Evolutionary conservation across 805 yeast species (phyloP), one percentile per base, ranked within the genome.

Genomic region (Yamadazyma olivae): DNA sequence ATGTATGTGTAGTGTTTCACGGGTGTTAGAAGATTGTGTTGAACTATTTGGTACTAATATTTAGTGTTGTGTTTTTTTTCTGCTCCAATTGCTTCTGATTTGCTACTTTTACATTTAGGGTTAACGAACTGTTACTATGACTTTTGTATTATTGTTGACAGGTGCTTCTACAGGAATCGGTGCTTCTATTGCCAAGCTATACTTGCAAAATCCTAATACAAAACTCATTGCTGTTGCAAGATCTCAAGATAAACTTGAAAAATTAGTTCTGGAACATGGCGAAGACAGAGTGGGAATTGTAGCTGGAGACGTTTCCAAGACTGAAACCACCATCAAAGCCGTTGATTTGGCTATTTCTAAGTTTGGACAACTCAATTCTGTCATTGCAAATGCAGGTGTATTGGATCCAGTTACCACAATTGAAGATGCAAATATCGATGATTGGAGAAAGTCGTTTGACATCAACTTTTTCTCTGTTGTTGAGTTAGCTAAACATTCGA

Each of bases 131-230:
- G n/a, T n/a, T n/a, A n/a, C n/a, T 6, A 18, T 12, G 23, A 18
- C 14, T n/a, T 18, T 47, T 36, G 59, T 55, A 6, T 51, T 74
- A 10, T 54, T 77, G 10, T 71, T 80, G 1, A 79, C 85, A 0
- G 85, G 87, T 24, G 81, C 79, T 5, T 79, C 87, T 2, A 71
- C 75, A 42, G 95, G 97, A 4, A 82, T 91, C 50, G 99, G 99
- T 2, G 74, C 70, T n/a, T 73, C 89, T 1, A 78, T 83, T 46
- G 87, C 82, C 3, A 70, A 74, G 25, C 50, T 64, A 12, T 59
- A 76, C 14, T 59, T 89, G 1, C 8, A 7, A n/a, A 44, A 46
- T 10, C 55, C 74, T 1, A 33, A 37, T 15, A 51, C 59, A 33
- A 23, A 66, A 25, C 75, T 85, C 4, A 73, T 85, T 9, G 88